Evolutionary conservation across 768 basidiomycete genomes (phyloP), one percentile per base, ranked within the genome.

Genomic region (Termitomyces sp.): DNA sequence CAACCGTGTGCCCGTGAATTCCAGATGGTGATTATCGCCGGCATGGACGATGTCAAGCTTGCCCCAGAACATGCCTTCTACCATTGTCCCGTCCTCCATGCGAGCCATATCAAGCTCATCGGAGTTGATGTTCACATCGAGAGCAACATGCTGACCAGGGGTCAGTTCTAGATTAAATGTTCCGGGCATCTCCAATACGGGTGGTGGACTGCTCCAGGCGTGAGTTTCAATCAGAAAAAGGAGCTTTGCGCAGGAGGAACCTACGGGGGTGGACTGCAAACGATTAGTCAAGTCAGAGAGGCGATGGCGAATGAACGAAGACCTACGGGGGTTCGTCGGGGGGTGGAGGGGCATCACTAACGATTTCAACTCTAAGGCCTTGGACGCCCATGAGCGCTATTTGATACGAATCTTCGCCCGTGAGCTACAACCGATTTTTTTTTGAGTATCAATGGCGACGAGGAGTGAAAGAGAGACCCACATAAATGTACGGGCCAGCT

Each of bases 41-140:
- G 84, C 77, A 68, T 94, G 92, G 13, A 92, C 83, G 55, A 94
- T 91, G 65, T 85, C 86, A 57, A 94, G 84, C 69, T 93, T 93
- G 4, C 92, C 92, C 91, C 90, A 94, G 75, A 93, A 94, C 73
- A 84, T 77, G 44, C 92, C 92, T 53, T 91, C 92, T 20, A 94
- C 92, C 24, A 86, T 78, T 15, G 90, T 93, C 1, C 92, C 92
- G 67, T 94, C 92, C 65, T 94, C 92, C 89, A 92, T 92, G 54
- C 90, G 84, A 2, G 92, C 89, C 92, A 94, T 94, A 70, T 94
- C 92, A 39, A 93, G 81, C 66, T 93, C 92, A 39, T 90, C 89
- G 3, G 92, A 93, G 56, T 83, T 80, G 38, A 93, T 82, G 18
- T 84, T 89, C 3, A 90, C 90, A 66, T 94, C 92, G 20, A 94